Conservation (phyloP, 1,284 basidiomycete genomes). For the Pseudozyma pruni region DNA sequence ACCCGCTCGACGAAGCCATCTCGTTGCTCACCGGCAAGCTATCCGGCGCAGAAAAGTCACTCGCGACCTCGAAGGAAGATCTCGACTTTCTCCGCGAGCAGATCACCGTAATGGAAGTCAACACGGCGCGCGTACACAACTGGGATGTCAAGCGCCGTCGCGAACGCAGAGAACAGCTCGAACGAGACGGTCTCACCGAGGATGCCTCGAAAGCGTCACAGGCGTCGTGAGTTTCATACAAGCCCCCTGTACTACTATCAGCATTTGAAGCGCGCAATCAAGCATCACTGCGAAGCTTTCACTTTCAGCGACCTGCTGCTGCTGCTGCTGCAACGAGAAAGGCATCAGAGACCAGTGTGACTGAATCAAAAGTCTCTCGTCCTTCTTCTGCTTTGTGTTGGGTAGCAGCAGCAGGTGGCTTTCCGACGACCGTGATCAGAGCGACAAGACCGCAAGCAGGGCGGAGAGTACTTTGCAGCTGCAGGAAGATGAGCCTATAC, state of each 20-base stretch:
- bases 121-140: slow-evolving; percentile 95
- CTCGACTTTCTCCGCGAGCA: slow-evolving; percentile 94
- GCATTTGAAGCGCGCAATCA: too few species aligned
- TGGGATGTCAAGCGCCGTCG: slow-evolving; percentile 89
- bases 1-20: slow-evolving; percentile 84
- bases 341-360: slow-evolving; percentile 9
- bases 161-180: slow-evolving; percentile 68
- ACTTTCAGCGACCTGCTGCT: too few species aligned
- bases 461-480: not conserved
- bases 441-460: not conserved
- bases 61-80: slow-evolving; percentile 83
- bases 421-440: slow-evolving; percentile 21
- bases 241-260: too few species aligned
- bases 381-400: slow-evolving; percentile 1
- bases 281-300: too few species aligned
- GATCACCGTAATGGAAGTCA: slow-evolving; percentile 97
- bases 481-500: too few species aligned
- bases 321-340: slow-evolving; percentile 3
- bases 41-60: slow-evolving; percentile 76
- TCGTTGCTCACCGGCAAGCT: slow-evolving; percentile 82
- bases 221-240: slow-evolving; percentile 41
- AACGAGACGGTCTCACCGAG: slow-evolving; percentile 25
- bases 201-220: slow-evolving; percentile 20
- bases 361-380: slow-evolving; percentile 11
- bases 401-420: slow-evolving; percentile 26